phyloP scores from a whole-genome alignment of 805 yeast genomes.

The Lipomyces yamadae region DNA sequence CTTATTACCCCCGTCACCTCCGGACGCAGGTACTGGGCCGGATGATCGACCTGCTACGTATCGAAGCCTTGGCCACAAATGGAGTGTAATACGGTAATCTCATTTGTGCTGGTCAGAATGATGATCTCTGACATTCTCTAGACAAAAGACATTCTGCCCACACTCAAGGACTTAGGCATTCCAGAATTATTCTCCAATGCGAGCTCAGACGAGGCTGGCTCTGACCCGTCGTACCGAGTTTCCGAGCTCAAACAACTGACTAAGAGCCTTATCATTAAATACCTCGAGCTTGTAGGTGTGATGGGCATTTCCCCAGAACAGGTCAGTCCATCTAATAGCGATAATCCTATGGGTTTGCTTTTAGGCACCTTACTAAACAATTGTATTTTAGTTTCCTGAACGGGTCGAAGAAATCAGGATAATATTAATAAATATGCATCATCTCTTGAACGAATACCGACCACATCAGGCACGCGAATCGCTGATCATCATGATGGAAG shows the following conservation, averaged over 20 bases:
- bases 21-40: slow-evolving; percentile 40
- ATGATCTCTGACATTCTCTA: background rate
- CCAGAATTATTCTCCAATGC: slow-evolving; percentile 61
- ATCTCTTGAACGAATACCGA: slow-evolving; percentile 85
- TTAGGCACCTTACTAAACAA: background rate
- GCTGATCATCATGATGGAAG: slow-evolving; percentile 71
- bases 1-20: slow-evolving; percentile 46
- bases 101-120: background rate
- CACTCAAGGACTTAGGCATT: slow-evolving; percentile 76
- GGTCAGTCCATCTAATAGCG: background rate
- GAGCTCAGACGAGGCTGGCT: slow-evolving; percentile 39
- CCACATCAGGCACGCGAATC: slow-evolving; percentile 96
- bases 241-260: slow-evolving; percentile 78
- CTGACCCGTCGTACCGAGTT: slow-evolving; percentile 59
- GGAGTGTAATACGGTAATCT: slow-evolving; percentile 56
- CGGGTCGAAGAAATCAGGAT: slow-evolving; percentile 81
- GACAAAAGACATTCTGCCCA: slow-evolving; percentile 70
- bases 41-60: slow-evolving; percentile 60
- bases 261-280: slow-evolving; percentile 77
- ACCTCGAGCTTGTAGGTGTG: slow-evolving; percentile 79
- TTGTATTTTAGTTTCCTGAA: slow-evolving; percentile 48
- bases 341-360: slow-evolving; percentile 42
- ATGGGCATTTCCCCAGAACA: slow-evolving; percentile 73
- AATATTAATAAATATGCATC: slow-evolving; percentile 87
- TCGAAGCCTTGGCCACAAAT: slow-evolving; percentile 85